A percentile compares a stretch with the other conserved stretches of the same genome.
phyloP scores from a whole-genome alignment of 331 rosid species.

The Dryas integrifolia region DNA sequence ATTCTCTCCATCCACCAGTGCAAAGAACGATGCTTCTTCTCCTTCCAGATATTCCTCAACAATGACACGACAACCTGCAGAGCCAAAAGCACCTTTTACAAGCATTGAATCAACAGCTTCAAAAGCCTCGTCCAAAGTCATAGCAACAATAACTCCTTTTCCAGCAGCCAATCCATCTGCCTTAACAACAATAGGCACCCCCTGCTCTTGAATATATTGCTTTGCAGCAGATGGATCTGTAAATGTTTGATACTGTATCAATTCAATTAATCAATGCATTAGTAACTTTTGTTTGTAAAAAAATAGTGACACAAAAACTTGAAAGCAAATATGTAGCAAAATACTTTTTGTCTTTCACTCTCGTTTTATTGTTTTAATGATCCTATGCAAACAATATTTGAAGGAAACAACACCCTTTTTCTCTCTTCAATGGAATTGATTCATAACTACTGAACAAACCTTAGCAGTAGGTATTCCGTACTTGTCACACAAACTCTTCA shows the following conservation, averaged over 20 bases:
- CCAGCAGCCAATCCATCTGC: slow-evolving; percentile 99
- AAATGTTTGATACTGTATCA: slow-evolving; percentile 72
- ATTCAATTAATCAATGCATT: slow-evolving; percentile 8
- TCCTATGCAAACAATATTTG: not conserved
- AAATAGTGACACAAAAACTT: no score
- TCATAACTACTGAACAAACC: slow-evolving; percentile 42
- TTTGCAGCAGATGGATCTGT: slow-evolving; percentile 73
- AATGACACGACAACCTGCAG: slow-evolving; percentile 75
- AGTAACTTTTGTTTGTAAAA: not conserved
- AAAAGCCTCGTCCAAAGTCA: slow-evolving; percentile 66
- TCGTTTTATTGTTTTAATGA: not conserved
- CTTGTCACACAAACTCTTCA: slow-evolving; percentile 88
- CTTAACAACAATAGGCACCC: slow-evolving; percentile 81
- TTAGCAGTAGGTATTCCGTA: slow-evolving; percentile 89
- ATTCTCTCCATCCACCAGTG: slow-evolving; percentile 88
- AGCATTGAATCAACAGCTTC: slow-evolving; percentile 95
- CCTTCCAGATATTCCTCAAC: slow-evolving; percentile 94
- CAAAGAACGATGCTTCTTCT: slow-evolving; percentile 91
- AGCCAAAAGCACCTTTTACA: slow-evolving; percentile 76
- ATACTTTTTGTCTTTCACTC: not conserved
- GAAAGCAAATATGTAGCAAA: not conserved
- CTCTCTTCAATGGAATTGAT: not conserved
- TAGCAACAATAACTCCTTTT: slow-evolving; percentile 88
- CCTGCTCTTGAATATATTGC: slow-evolving; percentile 74
- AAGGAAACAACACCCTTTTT: not conserved